Conservation (phyloP, 2,329 filamentous ascomycete genomes). For the Periconia digitata region DNA sequence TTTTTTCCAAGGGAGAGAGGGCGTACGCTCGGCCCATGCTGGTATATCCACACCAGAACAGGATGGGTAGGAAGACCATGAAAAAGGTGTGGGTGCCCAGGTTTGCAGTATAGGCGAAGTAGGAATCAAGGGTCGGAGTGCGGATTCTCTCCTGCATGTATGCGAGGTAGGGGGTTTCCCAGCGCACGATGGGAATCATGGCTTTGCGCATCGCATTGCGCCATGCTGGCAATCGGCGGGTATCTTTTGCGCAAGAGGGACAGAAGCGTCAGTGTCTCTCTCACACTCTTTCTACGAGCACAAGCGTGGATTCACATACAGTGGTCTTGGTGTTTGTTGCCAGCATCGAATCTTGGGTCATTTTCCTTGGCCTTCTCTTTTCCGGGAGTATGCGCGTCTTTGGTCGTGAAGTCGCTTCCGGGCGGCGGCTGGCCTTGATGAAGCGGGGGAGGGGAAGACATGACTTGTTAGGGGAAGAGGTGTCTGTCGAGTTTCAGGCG, state of each 20-base stretch:
- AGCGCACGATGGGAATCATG: slow-evolving; percentile 83
- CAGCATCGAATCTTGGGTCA: slow-evolving; percentile 61
- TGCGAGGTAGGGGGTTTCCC: slow-evolving; percentile 94
- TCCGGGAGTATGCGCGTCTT: neutral
- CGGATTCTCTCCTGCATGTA: slow-evolving; percentile 79
- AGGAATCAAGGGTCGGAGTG: slow-evolving; percentile 84
- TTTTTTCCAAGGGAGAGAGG: neutral
- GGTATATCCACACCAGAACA: slow-evolving; percentile 94
- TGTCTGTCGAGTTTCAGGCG: neutral
- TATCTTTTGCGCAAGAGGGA: slow-evolving; percentile 59
- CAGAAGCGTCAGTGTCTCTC: neutral
- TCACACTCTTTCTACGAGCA: no score
- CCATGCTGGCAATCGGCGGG: slow-evolving; percentile 81
- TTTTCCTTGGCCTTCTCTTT: slow-evolving; percentile 5
- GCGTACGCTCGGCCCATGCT: slow-evolving; percentile 83
- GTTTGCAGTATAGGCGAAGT: slow-evolving; percentile 96
- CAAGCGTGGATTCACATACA: slow-evolving; percentile 45
- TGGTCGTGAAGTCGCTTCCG: neutral
- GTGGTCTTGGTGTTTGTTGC: slow-evolving; percentile 73
- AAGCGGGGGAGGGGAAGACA: slow-evolving; percentile 8
- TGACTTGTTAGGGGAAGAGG: neutral
- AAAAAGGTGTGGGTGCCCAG: slow-evolving; percentile 98
- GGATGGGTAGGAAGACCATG: slow-evolving; percentile 90
- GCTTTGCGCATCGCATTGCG: slow-evolving; percentile 80
- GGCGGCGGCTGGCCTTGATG: slow-evolving; percentile 6